Evolutionary conservation across 208 protist genomes (phyloP).

Genomic region (Trypanosoma platydactyli): DNA sequence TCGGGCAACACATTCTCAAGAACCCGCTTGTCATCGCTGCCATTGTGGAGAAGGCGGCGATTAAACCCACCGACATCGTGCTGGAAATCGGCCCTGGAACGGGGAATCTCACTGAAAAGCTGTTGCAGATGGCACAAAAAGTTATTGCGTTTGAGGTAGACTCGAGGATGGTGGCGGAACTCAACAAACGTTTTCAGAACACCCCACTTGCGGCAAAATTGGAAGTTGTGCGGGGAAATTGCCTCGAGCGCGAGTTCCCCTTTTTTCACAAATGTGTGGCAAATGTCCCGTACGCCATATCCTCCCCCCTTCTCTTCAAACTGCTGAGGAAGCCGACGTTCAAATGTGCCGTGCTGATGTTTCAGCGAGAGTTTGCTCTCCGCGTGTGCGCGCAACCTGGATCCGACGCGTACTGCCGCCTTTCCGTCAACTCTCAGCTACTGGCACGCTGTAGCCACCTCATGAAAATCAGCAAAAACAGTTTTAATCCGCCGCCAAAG

Average conservation of each 20-base stretch:
- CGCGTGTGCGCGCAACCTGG: conserved; percentile 98
- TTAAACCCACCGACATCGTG: conserved; percentile 97
- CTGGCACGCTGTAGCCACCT: conserved; percentile 97
- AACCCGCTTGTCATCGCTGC: conserved; percentile 98
- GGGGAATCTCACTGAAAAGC: conserved; percentile 99
- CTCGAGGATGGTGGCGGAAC: conserved; percentile 98
- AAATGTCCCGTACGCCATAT: conserved; percentile 99
- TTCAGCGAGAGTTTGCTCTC: conserved; percentile 99
- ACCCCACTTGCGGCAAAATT: conserved; percentile 91
- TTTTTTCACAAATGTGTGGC: conserved; percentile 99
- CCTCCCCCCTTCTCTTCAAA: conserved; percentile 99
- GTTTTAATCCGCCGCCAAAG: conserved; percentile 99
- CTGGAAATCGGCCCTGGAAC: conserved; percentile 99
- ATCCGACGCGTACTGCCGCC: conserved; percentile 97
- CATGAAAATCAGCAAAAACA: conserved; percentile 99
- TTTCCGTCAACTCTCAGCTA: conserved; percentile 99
- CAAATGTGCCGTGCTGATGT: conserved; percentile 99
- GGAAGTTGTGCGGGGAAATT: conserved; percentile 98
- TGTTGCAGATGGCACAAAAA: conserved; percentile 97
- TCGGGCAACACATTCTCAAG: conserved; percentile 99
- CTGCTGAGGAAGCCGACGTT: conserved; percentile 95
- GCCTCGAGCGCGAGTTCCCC: conserved; percentile 98
- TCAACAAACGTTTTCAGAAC: conserved; percentile 98
- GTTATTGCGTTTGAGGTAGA: conserved; percentile 99
- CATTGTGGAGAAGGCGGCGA: conserved; percentile 97